These are phyloP conservation scores for Yarrowia deformans DNA, from an alignment of 805 yeast species.

Conservation along the genomic window DNA sequence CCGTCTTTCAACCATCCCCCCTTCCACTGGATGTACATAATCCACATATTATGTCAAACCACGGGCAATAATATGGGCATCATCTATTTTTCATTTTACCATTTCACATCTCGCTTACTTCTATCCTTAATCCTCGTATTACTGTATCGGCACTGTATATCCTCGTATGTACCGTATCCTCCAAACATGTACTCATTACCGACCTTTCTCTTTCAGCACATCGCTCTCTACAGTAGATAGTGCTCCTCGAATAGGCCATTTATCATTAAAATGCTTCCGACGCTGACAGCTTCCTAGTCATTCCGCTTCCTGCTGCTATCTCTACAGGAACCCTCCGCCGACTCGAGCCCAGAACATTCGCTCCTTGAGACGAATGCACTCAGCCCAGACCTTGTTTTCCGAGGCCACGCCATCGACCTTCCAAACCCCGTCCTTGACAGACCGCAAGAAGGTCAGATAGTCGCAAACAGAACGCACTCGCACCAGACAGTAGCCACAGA, in stretches of 20 bases:
- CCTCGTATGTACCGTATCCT: neutral
- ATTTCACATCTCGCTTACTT: too few species aligned
- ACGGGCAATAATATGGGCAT: too few species aligned
- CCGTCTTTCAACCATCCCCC: too few species aligned
- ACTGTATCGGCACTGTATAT: neutral
- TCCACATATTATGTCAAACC: neutral
- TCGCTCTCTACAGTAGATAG: neutral
- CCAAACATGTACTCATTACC: conserved; percentile 3
- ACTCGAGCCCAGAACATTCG: conserved; percentile 83
- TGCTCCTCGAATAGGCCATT: conserved; percentile 3
- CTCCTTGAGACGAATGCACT: conserved; percentile 66
- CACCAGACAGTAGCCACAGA: conserved; percentile 82
- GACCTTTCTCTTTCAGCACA: neutral
- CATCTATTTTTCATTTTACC: too few species aligned
- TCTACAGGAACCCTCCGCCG: conserved; percentile 55
- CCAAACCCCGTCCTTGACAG: conserved; percentile 67
- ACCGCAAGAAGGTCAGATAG: conserved; percentile 75
- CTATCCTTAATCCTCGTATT: conserved; percentile 4
- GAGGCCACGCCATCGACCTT: conserved; percentile 54
- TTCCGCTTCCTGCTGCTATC: neutral
- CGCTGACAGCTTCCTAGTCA: neutral
- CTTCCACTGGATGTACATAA: too few species aligned
- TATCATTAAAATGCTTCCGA: conserved; percentile 16
- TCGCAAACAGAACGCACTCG: conserved; percentile 85
- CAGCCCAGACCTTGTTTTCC: conserved; percentile 64